Conservation (phyloP, 176 grass and related monocot species). For the Cymbopogon citratus region DNA sequence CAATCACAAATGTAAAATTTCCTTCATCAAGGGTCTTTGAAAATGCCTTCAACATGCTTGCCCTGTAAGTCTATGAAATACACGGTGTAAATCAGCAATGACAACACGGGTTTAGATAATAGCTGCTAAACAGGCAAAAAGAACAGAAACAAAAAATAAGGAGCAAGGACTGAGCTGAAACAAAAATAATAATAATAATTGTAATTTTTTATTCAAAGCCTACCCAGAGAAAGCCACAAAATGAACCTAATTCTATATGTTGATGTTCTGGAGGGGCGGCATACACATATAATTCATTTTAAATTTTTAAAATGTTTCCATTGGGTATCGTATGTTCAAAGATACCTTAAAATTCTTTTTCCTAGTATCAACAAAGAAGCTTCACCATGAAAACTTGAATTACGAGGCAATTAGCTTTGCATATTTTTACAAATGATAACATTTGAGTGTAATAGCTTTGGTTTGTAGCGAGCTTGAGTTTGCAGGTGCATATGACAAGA, state of each 20-base stretch:
- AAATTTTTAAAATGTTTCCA: background rate
- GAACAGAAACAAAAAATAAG: background rate
- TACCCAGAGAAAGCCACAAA: background rate
- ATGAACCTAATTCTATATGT: background rate
- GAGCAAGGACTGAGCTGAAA: background rate
- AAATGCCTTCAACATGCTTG: conserved; percentile 96
- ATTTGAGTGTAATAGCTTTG: background rate
- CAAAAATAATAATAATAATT: background rate
- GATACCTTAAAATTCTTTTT: background rate
- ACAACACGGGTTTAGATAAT: background rate
- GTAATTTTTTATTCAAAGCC: background rate
- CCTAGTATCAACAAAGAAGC: background rate
- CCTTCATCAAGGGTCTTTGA: conserved; percentile 99
- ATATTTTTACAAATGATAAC: background rate
- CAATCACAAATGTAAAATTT: conserved; percentile 95
- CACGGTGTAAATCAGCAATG: conserved; percentile 19
- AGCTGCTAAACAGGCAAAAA: background rate
- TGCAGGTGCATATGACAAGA: background rate
- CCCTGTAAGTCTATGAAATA: conserved; percentile 71
- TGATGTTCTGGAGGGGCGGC: background rate
- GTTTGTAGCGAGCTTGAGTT: background rate
- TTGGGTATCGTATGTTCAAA: background rate
- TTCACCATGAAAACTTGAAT: background rate
- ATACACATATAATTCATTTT: conserved; percentile 6
- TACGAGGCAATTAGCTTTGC: background rate